Conservation (phyloP, 768 basidiomycete genomes). For the Trametopsis cervina region DNA sequence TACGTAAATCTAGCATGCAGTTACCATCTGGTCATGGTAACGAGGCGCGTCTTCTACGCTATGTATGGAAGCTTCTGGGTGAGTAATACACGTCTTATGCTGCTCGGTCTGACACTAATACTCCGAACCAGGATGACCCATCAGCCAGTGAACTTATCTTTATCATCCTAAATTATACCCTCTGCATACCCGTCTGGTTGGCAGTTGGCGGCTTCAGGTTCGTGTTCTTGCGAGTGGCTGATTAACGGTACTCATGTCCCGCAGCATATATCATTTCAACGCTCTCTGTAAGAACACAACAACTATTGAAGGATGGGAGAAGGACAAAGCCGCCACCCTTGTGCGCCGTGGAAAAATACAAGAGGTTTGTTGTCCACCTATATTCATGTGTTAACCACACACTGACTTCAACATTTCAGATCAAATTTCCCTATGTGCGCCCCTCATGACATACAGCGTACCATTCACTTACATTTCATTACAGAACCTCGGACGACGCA, state of each 20-base stretch:
- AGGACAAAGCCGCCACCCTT: conserved; percentile 86
- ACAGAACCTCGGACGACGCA: conserved; percentile 71
- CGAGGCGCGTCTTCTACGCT: conserved; percentile 48
- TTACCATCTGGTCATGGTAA: conserved; percentile 85
- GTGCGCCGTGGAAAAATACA: conserved; percentile 79
- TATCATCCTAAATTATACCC: conserved; percentile 81
- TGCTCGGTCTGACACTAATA: background rate
- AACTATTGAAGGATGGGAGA: conserved; percentile 97
- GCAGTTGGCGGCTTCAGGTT: conserved; percentile 90
- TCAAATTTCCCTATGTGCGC: conserved; percentile 87
- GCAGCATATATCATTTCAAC: conserved; percentile 83
- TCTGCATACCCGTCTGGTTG: conserved; percentile 80
- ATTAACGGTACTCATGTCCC: conserved; percentile 3
- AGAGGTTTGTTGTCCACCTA: conserved; percentile 40
- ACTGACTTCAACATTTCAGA: conserved; percentile 29
- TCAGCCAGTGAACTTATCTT: conserved; percentile 66
- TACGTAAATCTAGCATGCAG: conserved; percentile 86
- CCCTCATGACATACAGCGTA: background rate
- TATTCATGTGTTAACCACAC: background rate
- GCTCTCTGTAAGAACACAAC: conserved; percentile 75
- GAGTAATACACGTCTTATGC: conserved; percentile 17
- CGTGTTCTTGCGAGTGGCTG: conserved; percentile 3
- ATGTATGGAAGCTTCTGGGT: conserved; percentile 47
- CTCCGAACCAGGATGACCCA: conserved; percentile 52
- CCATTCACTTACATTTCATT: background rate